Conservation (phyloP, 495 filamentous ascomycete genomes). For the Sordaria brevicollis region DNA sequence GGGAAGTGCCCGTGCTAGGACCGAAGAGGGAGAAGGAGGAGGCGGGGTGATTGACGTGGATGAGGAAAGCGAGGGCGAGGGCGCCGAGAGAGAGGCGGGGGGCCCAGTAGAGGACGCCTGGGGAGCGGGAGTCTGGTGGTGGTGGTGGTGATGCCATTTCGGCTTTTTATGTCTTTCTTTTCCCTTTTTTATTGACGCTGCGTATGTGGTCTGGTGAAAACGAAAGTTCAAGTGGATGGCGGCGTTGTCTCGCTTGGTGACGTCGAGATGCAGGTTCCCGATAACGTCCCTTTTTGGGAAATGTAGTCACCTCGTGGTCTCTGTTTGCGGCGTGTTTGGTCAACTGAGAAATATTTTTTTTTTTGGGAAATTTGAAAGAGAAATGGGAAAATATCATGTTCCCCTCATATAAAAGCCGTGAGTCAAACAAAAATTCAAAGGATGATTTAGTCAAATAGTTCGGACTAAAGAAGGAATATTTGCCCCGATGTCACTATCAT, state of each 20-base stretch:
- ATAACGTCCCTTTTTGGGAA: not conserved
- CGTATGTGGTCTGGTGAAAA: not conserved
- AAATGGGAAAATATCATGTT: not conserved
- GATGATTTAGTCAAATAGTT: not conserved
- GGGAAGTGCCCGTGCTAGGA: not conserved
- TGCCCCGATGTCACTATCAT: not conserved
- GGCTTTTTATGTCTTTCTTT: not conserved
- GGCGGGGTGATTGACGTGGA: constrained; percentile 1
- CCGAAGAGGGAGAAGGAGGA: constrained; percentile 5
- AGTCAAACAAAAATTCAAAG: not conserved
- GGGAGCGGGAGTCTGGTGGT: not conserved
- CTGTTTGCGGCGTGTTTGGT: not conserved
- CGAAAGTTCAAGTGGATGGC: not conserved
- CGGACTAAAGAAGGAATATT: not conserved
- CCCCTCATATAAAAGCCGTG: not conserved
- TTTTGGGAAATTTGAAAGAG: not conserved
- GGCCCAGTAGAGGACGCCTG: constrained; percentile 5
- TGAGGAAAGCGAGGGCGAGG: constrained; percentile 11
- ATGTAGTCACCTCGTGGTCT: not conserved
- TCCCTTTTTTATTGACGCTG: not conserved
- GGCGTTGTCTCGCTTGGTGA: not conserved
- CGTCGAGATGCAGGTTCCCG: not conserved
- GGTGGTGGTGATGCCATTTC: no score
- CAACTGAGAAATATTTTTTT: not conserved
- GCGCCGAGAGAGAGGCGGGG: constrained; percentile 13